phyloP scores from a whole-genome alignment of 169 alveolate genomes.

The Babesia caballi region DNA sequence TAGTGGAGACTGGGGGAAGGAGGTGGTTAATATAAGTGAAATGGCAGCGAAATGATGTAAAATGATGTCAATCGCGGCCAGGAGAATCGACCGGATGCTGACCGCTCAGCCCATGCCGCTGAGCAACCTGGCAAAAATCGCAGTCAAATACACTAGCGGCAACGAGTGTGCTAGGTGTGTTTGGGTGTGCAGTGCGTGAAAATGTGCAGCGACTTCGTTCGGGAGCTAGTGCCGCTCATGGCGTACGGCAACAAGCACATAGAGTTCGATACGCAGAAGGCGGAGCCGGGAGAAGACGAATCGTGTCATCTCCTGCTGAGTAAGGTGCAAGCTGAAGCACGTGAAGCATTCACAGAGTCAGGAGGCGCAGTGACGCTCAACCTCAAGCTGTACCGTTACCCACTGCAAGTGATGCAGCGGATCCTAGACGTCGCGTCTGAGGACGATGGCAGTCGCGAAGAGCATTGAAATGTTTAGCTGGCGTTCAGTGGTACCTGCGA shows the following conservation, averaged over 20 bases:
- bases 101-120: slow-evolving; percentile 21
- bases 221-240: slow-evolving; percentile 47
- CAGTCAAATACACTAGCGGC: background rate
- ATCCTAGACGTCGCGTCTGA: slow-evolving; percentile 1
- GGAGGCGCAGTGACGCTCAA: slow-evolving; percentile 10
- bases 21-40: no score
- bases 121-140: background rate
- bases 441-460: background rate
- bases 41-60: background rate
- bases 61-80: slow-evolving; percentile 24
- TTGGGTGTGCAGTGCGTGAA: background rate
- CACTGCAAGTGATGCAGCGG: slow-evolving; percentile 55
- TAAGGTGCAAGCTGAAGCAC: background rate
- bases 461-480: background rate
- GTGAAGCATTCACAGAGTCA: background rate
- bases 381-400: slow-evolving; percentile 38
- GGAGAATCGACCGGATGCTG: slow-evolving; percentile 30
- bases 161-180: slow-evolving; percentile 31
- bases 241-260: slow-evolving; percentile 45
- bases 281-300: background rate
- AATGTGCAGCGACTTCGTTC: slow-evolving; percentile 13
- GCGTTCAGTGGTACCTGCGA: background rate
- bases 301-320: background rate
- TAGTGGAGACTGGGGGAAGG: no score
- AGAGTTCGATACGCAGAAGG: background rate